Evolutionary conservation across 1,139 yeast species (phyloP).

Genomic region (Pichia sp.): DNA sequence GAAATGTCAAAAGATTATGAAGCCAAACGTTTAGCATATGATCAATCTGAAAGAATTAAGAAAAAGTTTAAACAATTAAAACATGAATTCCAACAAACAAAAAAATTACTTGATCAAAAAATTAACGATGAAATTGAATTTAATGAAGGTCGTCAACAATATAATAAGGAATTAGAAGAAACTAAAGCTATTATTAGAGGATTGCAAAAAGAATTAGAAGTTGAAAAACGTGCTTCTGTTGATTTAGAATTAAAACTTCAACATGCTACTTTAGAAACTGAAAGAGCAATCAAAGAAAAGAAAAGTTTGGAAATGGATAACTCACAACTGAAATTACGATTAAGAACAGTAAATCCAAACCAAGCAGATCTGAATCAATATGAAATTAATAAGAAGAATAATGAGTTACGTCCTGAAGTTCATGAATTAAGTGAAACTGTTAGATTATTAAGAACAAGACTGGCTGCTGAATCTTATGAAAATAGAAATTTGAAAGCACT

Average conservation of each 20-base stretch:
- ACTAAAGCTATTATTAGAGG: slow-evolving; percentile 25
- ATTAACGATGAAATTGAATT: slow-evolving; percentile 37
- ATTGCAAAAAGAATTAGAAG: slow-evolving; percentile 24
- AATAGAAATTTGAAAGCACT: slow-evolving; percentile 42
- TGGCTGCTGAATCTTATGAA: slow-evolving; percentile 50
- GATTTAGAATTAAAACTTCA: slow-evolving; percentile 21
- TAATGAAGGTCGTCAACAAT: slow-evolving; percentile 36
- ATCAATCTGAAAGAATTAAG: slow-evolving; percentile 23
- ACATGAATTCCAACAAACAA: slow-evolving; percentile 35
- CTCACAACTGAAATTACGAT: slow-evolving; percentile 29
- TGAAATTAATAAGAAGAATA: slow-evolving; percentile 4
- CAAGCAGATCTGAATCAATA: slow-evolving; percentile 9
- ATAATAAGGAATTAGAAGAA: slow-evolving; percentile 31
- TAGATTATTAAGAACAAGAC: slow-evolving; percentile 47
- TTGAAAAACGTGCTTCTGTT: slow-evolving; percentile 23
- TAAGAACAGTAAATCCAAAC: slow-evolving; percentile 36
- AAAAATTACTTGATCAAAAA: slow-evolving; percentile 33
- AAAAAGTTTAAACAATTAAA: slow-evolving; percentile 33
- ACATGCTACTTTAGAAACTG: slow-evolving; percentile 37
- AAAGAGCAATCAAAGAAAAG: slow-evolving; percentile 31
- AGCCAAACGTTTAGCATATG: slow-evolving; percentile 18
- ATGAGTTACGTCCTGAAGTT: slow-evolving; percentile 12
- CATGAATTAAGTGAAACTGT: slow-evolving; percentile 46
- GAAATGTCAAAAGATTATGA: slow-evolving; percentile 14
- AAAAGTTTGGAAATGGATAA: slow-evolving; percentile 28